phyloP scores from a whole-genome alignment of 371 early-diverging fungal genomes.

The Lichtheimia ornata region DNA sequence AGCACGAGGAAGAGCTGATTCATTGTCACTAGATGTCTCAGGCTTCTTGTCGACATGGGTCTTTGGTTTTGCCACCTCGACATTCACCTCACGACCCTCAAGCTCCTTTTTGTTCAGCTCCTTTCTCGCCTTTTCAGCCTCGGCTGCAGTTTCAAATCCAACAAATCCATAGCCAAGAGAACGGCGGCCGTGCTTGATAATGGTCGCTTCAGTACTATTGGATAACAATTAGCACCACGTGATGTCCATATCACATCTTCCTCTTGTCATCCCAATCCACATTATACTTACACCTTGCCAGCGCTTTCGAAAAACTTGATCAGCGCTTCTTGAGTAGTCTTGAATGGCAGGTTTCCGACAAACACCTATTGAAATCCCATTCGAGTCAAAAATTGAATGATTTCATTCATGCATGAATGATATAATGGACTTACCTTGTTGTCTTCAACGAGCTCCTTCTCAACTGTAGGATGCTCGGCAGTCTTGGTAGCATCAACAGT shows the following conservation, averaged over 20 bases:
- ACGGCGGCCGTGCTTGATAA: constrained; percentile 76
- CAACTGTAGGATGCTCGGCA: neutral
- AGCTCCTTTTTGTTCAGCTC: constrained; percentile 72
- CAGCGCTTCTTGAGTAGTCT: constrained; percentile 79
- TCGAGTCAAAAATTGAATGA: neutral
- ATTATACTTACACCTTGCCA: constrained; percentile 70
- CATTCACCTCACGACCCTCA: constrained; percentile 83
- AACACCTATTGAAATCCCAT: constrained; percentile 53
- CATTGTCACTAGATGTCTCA: neutral
- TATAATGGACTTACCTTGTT: neutral
- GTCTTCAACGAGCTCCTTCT: constrained; percentile 1
- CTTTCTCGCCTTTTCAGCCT: constrained; percentile 74
- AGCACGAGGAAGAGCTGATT: neutral
- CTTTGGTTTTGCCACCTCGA: constrained; percentile 80
- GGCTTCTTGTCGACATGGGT: neutral
- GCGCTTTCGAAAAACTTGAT: constrained; percentile 71
- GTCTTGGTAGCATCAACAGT: constrained; percentile 5
- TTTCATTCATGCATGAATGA: neutral
- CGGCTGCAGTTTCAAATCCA: constrained; percentile 73
- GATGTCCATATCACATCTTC: neutral
- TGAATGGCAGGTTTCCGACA: constrained; percentile 93
- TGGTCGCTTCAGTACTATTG: constrained; percentile 57
- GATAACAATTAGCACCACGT: neutral
- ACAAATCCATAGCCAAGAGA: constrained; percentile 93
- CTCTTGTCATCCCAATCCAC: neutral